Evolutionary conservation across 208 protist species (phyloP).

Genomic region (Blastocrithidia nonstop): DNA sequence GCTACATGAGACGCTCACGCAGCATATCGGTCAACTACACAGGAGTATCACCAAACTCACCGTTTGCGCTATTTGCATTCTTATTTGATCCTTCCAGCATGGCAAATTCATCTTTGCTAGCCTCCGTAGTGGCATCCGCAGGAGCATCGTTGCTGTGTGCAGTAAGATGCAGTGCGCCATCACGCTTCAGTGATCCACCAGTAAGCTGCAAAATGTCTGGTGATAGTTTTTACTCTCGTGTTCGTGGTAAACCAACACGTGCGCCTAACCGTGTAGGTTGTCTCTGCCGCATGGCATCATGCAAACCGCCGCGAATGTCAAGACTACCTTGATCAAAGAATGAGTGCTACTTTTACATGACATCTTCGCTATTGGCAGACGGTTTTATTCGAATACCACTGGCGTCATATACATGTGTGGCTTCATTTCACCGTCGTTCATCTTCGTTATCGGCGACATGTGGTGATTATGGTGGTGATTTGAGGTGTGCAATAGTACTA

Average conservation of each 20-base stretch:
- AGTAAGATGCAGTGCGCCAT: conserved; percentile 33
- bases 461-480: conserved; percentile 7
- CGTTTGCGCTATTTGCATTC: conserved; percentile 6
- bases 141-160: conserved; percentile 47
- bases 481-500: conserved; percentile 45
- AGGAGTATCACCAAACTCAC: conserved; percentile 63
- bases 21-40: conserved; percentile 82
- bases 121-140: conserved; percentile 61
- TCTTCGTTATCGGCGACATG: conserved; percentile 16
- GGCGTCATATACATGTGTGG: conserved; percentile 28
- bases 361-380: conserved; percentile 8
- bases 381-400: conserved; percentile 5
- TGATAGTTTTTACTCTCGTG: conserved; percentile 14
- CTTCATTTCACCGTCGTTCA: conserved; percentile 27
- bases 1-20: conserved; percentile 73
- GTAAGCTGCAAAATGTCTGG: conserved; percentile 65
- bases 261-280: conserved; percentile 3
- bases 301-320: conserved; percentile 37
- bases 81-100: conserved; percentile 7
- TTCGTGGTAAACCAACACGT: too few species aligned
- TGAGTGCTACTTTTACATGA: conserved; percentile 11
- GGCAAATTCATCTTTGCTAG: conserved; percentile 10
- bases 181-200: conserved; percentile 24
- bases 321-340: conserved; percentile 71
- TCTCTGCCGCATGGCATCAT: conserved; percentile 6